Percentiles rank a stretch among this genome's conserved stretches.
These are phyloP conservation scores for Postia placenta DNA, from an alignment of 768 basidiomycete genomes.

Conservation along the genomic window DNA sequence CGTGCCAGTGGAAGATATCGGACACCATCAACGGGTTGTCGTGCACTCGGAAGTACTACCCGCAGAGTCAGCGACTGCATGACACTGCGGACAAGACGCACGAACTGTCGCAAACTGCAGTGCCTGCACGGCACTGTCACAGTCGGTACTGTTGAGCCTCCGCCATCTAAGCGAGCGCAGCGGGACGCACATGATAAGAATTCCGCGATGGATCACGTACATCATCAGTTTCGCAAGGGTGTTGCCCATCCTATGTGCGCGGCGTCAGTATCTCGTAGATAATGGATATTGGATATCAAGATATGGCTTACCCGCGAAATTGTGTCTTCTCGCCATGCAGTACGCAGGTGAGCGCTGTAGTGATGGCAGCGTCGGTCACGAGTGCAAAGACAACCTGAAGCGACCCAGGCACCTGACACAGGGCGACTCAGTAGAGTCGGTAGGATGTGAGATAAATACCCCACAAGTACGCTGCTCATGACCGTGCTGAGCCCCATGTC, in stretches of 20 bases:
- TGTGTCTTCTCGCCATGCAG: background rate
- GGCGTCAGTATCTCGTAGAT: background rate
- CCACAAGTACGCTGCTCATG: too few relatives aligned
- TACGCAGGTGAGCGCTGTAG: background rate
- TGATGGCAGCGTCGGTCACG: background rate
- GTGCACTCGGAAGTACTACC: background rate
- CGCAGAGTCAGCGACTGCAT: background rate
- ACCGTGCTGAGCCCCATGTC: too few relatives aligned
- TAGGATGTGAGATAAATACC: too few relatives aligned
- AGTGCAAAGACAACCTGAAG: constrained; percentile 1
- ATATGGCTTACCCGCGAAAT: background rate
- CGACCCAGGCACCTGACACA: background rate
- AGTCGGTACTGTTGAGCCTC: background rate
- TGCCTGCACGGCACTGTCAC: background rate
- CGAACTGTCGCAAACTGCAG: background rate
- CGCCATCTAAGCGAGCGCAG: background rate
- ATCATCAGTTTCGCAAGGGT: background rate
- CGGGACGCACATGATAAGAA: background rate
- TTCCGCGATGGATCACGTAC: background rate
- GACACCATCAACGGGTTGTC: background rate
- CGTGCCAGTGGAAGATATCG: constrained; percentile 1
- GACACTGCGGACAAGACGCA: background rate
- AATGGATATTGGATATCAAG: too few relatives aligned
- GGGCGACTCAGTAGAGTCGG: background rate
- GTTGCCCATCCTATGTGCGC: background rate